Conservation (phyloP, 768 basidiomycete species). For the Macrolepiota fuliginosa region DNA sequence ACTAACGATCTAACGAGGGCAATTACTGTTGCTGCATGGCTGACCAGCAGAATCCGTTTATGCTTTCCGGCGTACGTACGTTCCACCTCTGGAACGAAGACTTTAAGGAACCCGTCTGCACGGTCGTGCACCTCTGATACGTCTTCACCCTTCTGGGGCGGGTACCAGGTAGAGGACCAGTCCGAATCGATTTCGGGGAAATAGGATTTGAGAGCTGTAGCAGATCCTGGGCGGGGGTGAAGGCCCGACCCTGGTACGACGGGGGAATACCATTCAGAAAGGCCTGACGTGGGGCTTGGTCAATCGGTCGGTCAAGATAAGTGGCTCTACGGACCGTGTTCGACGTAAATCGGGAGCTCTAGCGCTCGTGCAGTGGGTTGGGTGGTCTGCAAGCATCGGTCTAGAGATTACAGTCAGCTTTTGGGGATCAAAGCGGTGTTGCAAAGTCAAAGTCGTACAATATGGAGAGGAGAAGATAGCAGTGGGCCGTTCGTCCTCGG, state of each 20-base stretch:
- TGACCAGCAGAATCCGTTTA: conserved; percentile 57
- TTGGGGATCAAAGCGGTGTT: not conserved
- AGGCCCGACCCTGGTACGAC: conserved; percentile 64
- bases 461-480: conserved; percentile 85
- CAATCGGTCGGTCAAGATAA: not conserved
- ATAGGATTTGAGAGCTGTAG: conserved; percentile 48
- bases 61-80: conserved; percentile 40
- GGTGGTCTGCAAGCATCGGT: conserved; percentile 85
- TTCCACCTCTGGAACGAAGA: conserved; percentile 52
- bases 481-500: conserved; percentile 66
- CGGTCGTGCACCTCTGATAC: conserved; percentile 63
- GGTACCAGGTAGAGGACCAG: conserved; percentile 66
- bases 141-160: conserved; percentile 72
- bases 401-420: conserved; percentile 30
- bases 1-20: conserved; percentile 59
- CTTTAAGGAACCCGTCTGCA: conserved; percentile 44
- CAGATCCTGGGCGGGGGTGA: conserved; percentile 69
- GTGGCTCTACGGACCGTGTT: conserved; percentile 56
- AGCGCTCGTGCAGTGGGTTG: conserved; percentile 62
- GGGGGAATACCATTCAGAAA: conserved; percentile 81
- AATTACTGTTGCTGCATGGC: conserved; percentile 76
- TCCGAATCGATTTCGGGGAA: conserved; percentile 63
- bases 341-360: conserved; percentile 68
- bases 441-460: conserved; percentile 41
- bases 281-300: conserved; percentile 34